Conservation (phyloP, 2,329 filamentous ascomycete species). For the Colletotrichum phormii region DNA sequence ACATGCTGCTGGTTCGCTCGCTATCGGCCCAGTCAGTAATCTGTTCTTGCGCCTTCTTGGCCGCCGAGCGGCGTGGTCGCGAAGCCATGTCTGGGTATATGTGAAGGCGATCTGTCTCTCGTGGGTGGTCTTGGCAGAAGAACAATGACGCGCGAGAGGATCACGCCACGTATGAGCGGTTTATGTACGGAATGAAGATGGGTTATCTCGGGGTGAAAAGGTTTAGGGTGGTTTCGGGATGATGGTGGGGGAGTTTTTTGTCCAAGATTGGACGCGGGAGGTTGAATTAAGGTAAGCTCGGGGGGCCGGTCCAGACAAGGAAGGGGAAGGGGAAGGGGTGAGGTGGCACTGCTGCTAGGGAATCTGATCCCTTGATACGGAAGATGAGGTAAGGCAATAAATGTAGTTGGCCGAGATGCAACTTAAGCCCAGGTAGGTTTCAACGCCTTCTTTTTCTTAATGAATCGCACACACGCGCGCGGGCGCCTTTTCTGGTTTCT, state of each 20-base stretch:
- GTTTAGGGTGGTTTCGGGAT: conserved; percentile 22
- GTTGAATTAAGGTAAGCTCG: conserved; percentile 38
- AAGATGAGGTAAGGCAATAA: conserved; percentile 36
- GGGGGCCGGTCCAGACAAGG: conserved; percentile 23
- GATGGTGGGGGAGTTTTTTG: conserved; percentile 19
- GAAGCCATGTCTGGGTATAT: conserved; percentile 53
- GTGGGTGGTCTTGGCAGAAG: conserved; percentile 12
- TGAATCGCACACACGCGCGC: conserved; percentile 16
- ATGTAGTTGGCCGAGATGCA: conserved; percentile 31
- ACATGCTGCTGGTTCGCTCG: conserved; percentile 60
- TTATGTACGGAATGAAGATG: conserved; percentile 1
- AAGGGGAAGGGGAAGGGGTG: conserved; percentile 30
- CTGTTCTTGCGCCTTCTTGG: conserved; percentile 54
- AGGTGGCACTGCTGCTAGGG: conserved; percentile 36
- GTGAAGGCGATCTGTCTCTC: conserved; percentile 12
- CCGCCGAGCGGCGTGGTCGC: conserved; percentile 59
- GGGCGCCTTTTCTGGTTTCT: not conserved
- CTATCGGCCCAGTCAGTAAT: conserved; percentile 61
- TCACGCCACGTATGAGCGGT: not conserved
- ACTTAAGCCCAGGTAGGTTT: conserved; percentile 26
- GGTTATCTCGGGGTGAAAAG: conserved; percentile 19
- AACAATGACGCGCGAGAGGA: not conserved
- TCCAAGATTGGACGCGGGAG: conserved; percentile 31
- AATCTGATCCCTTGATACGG: conserved; percentile 36
- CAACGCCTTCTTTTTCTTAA: conserved; percentile 20